Percentiles rank a stretch among this genome's conserved stretches.
Conservation (phyloP, 805 yeast genomes). For the Saccharomycopsis microspora region DNA sequence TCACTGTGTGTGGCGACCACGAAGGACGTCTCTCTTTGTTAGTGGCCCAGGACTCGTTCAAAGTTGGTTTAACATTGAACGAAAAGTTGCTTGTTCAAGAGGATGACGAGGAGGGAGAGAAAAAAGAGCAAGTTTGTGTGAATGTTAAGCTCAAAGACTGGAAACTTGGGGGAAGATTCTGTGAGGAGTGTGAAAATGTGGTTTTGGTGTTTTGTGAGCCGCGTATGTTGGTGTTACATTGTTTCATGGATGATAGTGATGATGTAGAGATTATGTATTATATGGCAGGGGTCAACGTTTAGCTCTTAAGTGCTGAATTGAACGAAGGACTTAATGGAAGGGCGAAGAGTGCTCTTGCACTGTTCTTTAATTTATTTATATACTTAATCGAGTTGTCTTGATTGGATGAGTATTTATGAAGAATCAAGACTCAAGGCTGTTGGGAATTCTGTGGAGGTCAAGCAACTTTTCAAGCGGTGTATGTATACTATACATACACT, state of each 20-base stretch:
- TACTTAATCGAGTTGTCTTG: too few species aligned
- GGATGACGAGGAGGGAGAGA: slow-evolving; percentile 21
- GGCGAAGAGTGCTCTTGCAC: too few species aligned
- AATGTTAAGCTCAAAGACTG: slow-evolving; percentile 51
- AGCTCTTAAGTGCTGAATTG: too few species aligned
- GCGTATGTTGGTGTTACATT: slow-evolving; percentile 54
- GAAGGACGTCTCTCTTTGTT: slow-evolving; percentile 40
- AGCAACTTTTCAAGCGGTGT: too few species aligned
- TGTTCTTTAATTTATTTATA: too few species aligned
- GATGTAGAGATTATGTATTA: slow-evolving; percentile 57
- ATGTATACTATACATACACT: too few species aligned
- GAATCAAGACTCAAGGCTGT: too few species aligned
- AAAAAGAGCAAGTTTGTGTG: slow-evolving; percentile 31
- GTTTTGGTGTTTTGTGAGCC: slow-evolving; percentile 45
- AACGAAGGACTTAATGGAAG: too few species aligned
- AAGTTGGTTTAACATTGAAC: slow-evolving; percentile 50
- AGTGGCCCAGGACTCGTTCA: slow-evolving; percentile 39
- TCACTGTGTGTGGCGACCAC: slow-evolving; percentile 39
- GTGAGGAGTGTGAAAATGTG: slow-evolving; percentile 49
- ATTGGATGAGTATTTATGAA: too few species aligned
- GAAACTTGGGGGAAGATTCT: slow-evolving; percentile 52
- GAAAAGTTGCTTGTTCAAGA: slow-evolving; percentile 34
- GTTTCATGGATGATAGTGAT: slow-evolving; percentile 52
- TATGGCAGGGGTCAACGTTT: slow-evolving; percentile 28
- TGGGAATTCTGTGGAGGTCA: too few species aligned